Evolutionary conservation across 1,284 basidiomycete genomes (phyloP), one percentile per base, ranked within the genome.

Genomic region (Ceratobasidium sp.): DNA sequence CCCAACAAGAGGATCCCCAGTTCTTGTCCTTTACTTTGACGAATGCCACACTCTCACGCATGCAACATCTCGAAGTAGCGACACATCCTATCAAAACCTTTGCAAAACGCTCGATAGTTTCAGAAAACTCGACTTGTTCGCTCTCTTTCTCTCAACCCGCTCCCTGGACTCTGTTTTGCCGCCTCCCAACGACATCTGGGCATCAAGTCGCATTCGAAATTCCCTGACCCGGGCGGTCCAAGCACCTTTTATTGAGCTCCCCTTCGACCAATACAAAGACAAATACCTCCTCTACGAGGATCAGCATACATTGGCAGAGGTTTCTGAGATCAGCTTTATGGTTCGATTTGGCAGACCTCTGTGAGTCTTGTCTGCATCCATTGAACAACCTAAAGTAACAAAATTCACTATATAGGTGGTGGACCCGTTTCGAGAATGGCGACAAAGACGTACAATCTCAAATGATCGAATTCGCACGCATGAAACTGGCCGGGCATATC

Each of bases 261-360:
- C 32, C 5, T 58, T 58, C 32, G 55, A 58, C 38, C 7, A 41
- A 11, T 58, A 35, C n/a, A 7, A 6, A 14, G 32, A 21, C 32
- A 6, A 57, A 5, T 21, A 32, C 26, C 54, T 57, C 9, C 8
- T 58, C 5, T 35, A 16, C 7, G 32, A 35, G 32, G 5, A 9
- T n/a, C 30, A 58, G 9, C 30, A 58, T 35, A 61, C 58, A 13
- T 7, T 61, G 13, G 44, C 41, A 38, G 11, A 21, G 26, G 57
- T 44, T 21, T 59, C 28, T 32, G 8, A 38, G 23, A 11, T n/a
- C 2, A n/a, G 26, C 21, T 61, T 61, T 23, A 61, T 61, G 58
- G 41, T 61, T 61, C 21, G 38, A 23, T 61, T 61, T 21, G 58
- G 58, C 13, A 35, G 58, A 21, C 58, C 58, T 14, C 23, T 61